These are phyloP conservation scores for Phyllosticta paracitricarpa DNA, from an alignment of 2,329 filamentous ascomycete genomes.

Conservation along the genomic window DNA sequence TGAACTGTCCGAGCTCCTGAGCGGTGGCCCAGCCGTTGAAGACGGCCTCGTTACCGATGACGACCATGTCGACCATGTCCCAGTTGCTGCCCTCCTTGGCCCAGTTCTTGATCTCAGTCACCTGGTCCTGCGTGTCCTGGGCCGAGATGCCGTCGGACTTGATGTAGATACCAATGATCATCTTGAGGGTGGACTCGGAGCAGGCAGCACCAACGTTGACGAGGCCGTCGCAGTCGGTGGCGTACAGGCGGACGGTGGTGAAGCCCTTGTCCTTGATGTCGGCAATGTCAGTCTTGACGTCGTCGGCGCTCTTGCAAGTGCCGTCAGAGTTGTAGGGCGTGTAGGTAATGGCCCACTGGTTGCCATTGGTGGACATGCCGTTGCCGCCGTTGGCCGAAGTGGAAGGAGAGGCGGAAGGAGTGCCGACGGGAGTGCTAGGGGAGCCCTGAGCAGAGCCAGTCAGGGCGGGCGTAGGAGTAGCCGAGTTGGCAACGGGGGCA, in stretches of 20 bases:
- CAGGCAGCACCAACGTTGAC: slow-evolving; percentile 63
- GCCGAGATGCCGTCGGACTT: slow-evolving; percentile 46
- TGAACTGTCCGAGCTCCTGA: slow-evolving; percentile 57
- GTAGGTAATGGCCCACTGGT: slow-evolving; percentile 41
- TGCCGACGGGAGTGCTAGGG: slow-evolving; percentile 3
- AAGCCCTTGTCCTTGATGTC: slow-evolving; percentile 41
- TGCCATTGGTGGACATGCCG: slow-evolving; percentile 31
- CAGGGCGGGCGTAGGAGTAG: not conserved
- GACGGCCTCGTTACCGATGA: slow-evolving; percentile 86
- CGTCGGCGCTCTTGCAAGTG: slow-evolving; percentile 31
- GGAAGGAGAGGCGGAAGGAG: slow-evolving; percentile 2
- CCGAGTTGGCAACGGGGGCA: not conserved
- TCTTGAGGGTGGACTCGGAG: slow-evolving; percentile 55
- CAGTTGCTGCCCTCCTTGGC: slow-evolving; percentile 61
- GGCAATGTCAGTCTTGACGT: slow-evolving; percentile 32
- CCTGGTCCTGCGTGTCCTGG: slow-evolving; percentile 58
- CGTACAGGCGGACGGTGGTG: slow-evolving; percentile 71
- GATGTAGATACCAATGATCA: slow-evolving; percentile 86
- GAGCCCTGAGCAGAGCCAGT: not conserved
- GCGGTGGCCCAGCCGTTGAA: slow-evolving; percentile 62
- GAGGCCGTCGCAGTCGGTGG: slow-evolving; percentile 79
- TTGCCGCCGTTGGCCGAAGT: slow-evolving; percentile 13
- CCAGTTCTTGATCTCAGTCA: slow-evolving; percentile 63
- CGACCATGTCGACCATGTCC: slow-evolving; percentile 66
- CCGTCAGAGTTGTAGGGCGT: slow-evolving; percentile 36